These are phyloP conservation scores for Exophiala aquamarina DNA, from an alignment of 2,329 filamentous ascomycete species.

Conservation along the genomic window DNA sequence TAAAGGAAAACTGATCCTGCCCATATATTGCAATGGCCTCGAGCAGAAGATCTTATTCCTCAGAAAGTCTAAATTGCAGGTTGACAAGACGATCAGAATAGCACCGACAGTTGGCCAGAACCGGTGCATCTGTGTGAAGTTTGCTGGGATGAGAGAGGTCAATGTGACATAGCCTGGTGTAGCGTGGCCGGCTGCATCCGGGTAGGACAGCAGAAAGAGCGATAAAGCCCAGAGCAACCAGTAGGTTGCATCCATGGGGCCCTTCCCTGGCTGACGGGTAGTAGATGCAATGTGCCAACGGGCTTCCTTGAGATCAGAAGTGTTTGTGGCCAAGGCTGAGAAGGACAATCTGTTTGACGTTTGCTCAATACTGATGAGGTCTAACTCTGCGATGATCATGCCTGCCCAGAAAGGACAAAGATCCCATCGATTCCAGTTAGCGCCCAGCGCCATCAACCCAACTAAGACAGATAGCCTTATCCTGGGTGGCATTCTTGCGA, in stretches of 20 bases:
- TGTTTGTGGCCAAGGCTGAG: too few species aligned
- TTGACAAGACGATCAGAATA: conserved; percentile 42
- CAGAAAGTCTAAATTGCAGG: conserved; percentile 41
- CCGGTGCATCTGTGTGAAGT: conserved; percentile 44
- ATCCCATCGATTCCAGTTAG: background rate
- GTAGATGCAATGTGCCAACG: too few species aligned
- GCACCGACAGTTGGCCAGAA: conserved; percentile 46
- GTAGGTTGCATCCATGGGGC: too few species aligned
- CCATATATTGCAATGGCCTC: conserved; percentile 25
- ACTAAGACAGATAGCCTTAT: background rate
- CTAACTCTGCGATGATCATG: background rate
- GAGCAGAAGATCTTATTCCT: conserved; percentile 42
- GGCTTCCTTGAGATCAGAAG: too few species aligned
- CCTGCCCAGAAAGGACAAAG: background rate
- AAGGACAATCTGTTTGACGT: too few species aligned
- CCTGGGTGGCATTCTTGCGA: background rate
- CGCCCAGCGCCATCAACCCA: background rate
- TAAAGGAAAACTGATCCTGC: background rate
- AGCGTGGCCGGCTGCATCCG: conserved; percentile 30
- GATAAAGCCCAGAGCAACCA: background rate
- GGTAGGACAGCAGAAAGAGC: background rate
- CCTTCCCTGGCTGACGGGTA: too few species aligned
- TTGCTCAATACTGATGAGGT: too few species aligned
- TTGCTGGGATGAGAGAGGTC: conserved; percentile 38
- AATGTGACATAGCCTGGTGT: conserved; percentile 45